phyloP scores from a whole-genome alignment of 2,329 filamentous ascomycete species.

The Exophiala xenobiotica region DNA sequence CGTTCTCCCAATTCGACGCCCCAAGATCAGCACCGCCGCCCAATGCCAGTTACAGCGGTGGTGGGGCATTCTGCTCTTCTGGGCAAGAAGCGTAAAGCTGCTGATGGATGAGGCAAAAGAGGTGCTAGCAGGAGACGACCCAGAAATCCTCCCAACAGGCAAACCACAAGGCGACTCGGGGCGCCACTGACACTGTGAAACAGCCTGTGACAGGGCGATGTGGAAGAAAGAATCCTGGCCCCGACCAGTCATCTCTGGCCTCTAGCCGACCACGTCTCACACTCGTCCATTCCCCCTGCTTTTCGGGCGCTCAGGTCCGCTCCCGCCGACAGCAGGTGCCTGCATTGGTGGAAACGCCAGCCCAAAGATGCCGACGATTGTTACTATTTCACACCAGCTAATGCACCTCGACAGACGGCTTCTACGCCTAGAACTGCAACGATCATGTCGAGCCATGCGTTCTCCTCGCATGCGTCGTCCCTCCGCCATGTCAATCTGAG shows the following conservation, averaged over 20 bases:
- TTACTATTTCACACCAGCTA: constrained; percentile 17
- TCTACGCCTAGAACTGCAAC: constrained; percentile 13
- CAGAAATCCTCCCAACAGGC: constrained; percentile 4
- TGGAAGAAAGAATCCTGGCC: not conserved
- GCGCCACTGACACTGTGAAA: constrained; percentile 21
- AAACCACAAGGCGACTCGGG: constrained; percentile 14
- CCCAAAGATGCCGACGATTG: constrained; percentile 18
- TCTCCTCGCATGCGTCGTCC: constrained; percentile 13
- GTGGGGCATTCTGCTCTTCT: constrained; percentile 20
- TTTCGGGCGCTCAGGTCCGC: constrained; percentile 24
- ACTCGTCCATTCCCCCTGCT: constrained; percentile 19
- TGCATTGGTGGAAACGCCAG: constrained; percentile 19
- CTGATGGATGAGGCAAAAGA: constrained; percentile 15
- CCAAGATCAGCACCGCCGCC: constrained; percentile 25
- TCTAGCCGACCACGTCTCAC: constrained; percentile 23
- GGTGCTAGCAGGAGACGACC: constrained; percentile 3
- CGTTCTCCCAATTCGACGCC: constrained; percentile 23
- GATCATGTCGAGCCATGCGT: constrained; percentile 17
- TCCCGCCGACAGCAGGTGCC: constrained; percentile 18
- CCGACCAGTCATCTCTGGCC: constrained; percentile 20
- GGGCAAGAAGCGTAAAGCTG: constrained; percentile 8
- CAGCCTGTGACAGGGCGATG: constrained; percentile 22
- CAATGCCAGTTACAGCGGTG: constrained; percentile 17
- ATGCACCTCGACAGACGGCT: constrained; percentile 13
- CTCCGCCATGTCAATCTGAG: constrained; percentile 20